These are phyloP conservation scores for Tylopilus plumbeoviolaceoides DNA, from an alignment of 768 basidiomycete species.

Conservation along the genomic window DNA sequence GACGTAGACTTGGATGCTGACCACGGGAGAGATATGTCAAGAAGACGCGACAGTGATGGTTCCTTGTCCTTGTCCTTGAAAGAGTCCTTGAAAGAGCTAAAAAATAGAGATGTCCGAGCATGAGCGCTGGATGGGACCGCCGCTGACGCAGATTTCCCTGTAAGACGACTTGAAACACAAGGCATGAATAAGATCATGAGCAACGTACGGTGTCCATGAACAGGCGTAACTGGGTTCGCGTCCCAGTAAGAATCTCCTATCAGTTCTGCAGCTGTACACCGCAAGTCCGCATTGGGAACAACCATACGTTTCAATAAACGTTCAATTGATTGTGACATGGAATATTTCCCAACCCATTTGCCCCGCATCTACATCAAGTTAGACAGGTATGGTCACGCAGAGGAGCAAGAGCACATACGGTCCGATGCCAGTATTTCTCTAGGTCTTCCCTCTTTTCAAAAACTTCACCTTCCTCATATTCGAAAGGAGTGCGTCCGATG, in stretches of 20 bases:
- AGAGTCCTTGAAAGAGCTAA: slow-evolving; percentile 19
- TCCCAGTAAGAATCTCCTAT: slow-evolving; percentile 70
- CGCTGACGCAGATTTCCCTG: slow-evolving; percentile 35
- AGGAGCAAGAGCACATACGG: slow-evolving; percentile 41
- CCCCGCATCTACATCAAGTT: slow-evolving; percentile 53
- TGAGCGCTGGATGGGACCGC: slow-evolving; percentile 10
- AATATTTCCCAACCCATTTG: slow-evolving; percentile 71
- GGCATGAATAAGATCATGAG: slow-evolving; percentile 12
- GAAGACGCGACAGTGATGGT: slow-evolving; percentile 23
- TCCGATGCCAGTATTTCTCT: slow-evolving; percentile 83
- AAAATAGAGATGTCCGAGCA: slow-evolving; percentile 13
- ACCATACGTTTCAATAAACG: slow-evolving; percentile 74
- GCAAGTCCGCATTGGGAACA: slow-evolving; percentile 74
- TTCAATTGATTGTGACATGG: slow-evolving; percentile 64
- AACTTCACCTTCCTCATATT: slow-evolving; percentile 73
- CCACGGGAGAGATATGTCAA: slow-evolving; percentile 36
- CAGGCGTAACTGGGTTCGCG: slow-evolving; percentile 25
- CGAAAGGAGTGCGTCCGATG: slow-evolving; percentile 89
- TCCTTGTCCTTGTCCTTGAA: slow-evolving; percentile 27
- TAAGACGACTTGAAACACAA: not conserved
- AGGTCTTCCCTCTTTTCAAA: slow-evolving; percentile 77
- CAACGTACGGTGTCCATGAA: slow-evolving; percentile 40
- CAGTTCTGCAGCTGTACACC: slow-evolving; percentile 64
- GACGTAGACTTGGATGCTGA: slow-evolving; percentile 19
- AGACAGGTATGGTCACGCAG: not conserved